Conservation (phyloP, 2,329 filamentous ascomycete genomes). For the Aureobasidium pullulans region DNA sequence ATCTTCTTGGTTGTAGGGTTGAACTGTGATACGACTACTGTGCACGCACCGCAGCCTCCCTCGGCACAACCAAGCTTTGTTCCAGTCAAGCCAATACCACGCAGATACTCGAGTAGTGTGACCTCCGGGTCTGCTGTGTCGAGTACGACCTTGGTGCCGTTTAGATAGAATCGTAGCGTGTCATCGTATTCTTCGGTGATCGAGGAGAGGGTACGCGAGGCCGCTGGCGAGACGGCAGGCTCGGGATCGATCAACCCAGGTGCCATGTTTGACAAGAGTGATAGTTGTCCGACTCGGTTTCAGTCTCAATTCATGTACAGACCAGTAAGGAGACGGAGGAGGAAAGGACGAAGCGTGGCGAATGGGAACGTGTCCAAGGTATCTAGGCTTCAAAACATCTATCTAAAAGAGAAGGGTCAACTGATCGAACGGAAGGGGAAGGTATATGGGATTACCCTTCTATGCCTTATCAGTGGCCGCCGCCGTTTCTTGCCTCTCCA, state of each 20-base stretch:
- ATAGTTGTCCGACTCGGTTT: background rate
- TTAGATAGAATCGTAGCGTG: conserved; percentile 85
- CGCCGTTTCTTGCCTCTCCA: conserved; percentile 2
- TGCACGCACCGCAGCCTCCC: conserved; percentile 93
- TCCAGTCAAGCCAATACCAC: conserved; percentile 86
- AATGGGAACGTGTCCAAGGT: background rate
- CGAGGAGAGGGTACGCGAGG: conserved; percentile 44
- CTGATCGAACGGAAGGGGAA: background rate
- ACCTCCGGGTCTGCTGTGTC: conserved; percentile 86
- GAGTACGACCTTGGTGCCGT: conserved; percentile 80
- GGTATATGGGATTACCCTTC: background rate
- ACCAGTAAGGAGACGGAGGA: background rate
- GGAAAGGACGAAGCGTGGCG: background rate
- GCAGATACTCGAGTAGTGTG: conserved; percentile 85
- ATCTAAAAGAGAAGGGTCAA: background rate
- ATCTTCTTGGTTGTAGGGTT: conserved; percentile 89
- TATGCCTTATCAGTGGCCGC: conserved; percentile 11
- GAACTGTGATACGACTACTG: conserved; percentile 86
- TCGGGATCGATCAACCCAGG: conserved; percentile 46
- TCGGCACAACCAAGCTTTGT: conserved; percentile 96
- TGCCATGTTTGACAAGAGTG: conserved; percentile 40
- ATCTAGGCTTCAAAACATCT: background rate
- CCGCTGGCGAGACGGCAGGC: conserved; percentile 38
- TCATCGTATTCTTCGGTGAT: conserved; percentile 77
- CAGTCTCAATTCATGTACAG: background rate